These are phyloP conservation scores for Carpinus fangiana DNA, from an alignment of 306 rosid species.

Conservation along the genomic window DNA sequence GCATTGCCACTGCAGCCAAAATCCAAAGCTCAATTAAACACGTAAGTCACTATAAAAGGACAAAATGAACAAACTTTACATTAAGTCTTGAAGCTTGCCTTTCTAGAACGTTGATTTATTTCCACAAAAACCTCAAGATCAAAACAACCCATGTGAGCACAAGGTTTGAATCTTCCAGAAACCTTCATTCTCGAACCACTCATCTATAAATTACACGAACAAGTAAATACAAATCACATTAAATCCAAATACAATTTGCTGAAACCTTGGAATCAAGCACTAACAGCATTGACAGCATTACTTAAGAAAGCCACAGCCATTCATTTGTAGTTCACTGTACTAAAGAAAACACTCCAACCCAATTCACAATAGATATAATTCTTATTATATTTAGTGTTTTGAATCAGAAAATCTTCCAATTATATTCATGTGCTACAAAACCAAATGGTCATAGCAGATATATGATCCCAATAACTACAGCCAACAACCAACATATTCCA, in stretches of 20 bases:
- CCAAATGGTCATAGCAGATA: too few species aligned
- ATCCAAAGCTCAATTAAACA: slow-evolving; percentile 31
- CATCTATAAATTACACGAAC: slow-evolving; percentile 58
- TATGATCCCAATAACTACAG: too few species aligned
- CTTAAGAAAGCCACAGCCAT: background rate
- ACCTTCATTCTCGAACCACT: slow-evolving; percentile 99
- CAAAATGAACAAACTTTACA: background rate
- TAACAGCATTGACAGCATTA: background rate
- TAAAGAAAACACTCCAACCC: slow-evolving; percentile 3
- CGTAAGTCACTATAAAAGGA: slow-evolving; percentile 7
- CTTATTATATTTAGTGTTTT: background rate
- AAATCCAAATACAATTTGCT: slow-evolving; percentile 23
- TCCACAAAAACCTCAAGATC: slow-evolving; percentile 99
- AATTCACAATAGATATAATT: background rate
- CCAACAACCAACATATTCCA: too few species aligned
- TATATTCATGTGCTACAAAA: background rate
- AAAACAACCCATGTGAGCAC: slow-evolving; percentile 93
- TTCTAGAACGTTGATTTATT: slow-evolving; percentile 92
- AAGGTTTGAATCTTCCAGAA: slow-evolving; percentile 97
- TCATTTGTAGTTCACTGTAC: background rate
- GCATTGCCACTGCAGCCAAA: slow-evolving; percentile 96
- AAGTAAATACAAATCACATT: slow-evolving; percentile 4
- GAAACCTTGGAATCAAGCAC: background rate
- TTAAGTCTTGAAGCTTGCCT: slow-evolving; percentile 51
- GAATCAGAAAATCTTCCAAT: background rate